Conservation (phyloP, 2,329 filamentous ascomycete species). For the Botryotinia narcissicola region DNA sequence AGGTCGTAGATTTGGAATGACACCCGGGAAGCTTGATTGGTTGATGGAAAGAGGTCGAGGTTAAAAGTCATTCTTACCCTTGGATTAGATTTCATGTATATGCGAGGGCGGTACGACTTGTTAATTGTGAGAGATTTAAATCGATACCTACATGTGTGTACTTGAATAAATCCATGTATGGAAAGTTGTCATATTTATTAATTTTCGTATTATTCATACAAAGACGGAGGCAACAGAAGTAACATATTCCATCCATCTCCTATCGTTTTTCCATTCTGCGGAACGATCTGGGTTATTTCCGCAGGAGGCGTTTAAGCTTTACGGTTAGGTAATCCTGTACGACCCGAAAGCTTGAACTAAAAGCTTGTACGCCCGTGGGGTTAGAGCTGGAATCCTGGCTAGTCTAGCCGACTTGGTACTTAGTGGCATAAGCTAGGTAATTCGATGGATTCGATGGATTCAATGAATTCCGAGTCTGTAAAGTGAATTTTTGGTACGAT, state of each 20-base stretch:
- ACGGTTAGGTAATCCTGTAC: background rate
- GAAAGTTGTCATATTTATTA: no score
- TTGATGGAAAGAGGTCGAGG: background rate
- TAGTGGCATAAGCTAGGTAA: background rate
- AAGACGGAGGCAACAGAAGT: background rate
- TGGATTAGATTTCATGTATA: background rate
- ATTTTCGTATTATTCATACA: no score
- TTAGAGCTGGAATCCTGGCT: background rate
- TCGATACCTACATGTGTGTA: background rate
- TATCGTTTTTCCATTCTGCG: background rate
- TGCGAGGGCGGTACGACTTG: background rate
- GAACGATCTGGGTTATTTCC: background rate
- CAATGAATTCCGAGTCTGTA: background rate
- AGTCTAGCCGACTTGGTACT: background rate
- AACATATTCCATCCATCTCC: background rate
- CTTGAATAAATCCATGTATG: no score
- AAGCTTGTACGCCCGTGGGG: background rate
- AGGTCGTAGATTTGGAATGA: constrained; percentile 7
- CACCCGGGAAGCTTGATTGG: constrained; percentile 1
- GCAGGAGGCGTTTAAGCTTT: background rate
- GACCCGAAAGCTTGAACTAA: background rate
- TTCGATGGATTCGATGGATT: background rate
- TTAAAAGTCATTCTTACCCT: background rate
- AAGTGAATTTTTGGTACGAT: background rate
- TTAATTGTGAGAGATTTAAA: background rate